Percentiles rank a stretch among this genome's conserved stretches.
These are phyloP conservation scores for Samsoniella hepiali DNA, from an alignment of 2,329 filamentous ascomycete species.

Conservation along the genomic window DNA sequence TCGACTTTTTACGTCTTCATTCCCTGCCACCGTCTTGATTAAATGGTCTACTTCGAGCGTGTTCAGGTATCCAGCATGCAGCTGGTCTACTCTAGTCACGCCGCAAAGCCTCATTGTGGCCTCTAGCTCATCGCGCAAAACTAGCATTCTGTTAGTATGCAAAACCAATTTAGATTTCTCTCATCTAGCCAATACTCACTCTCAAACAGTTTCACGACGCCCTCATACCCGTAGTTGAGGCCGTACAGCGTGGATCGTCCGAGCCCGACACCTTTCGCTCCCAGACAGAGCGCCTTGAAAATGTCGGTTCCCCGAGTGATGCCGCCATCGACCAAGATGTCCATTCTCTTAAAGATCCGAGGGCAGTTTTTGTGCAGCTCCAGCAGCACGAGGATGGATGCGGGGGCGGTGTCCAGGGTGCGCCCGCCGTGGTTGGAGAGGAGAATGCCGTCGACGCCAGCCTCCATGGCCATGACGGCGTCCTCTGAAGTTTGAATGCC, in stretches of 20 bases:
- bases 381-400: slow-evolving; percentile 57
- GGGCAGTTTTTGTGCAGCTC: slow-evolving; percentile 62
- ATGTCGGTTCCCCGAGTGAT: slow-evolving; percentile 64
- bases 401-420: slow-evolving; percentile 46
- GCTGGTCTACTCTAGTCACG: slow-evolving; percentile 56
- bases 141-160: slow-evolving; percentile 11
- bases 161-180: not conserved
- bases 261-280: slow-evolving; percentile 61
- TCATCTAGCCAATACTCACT: slow-evolving; percentile 37
- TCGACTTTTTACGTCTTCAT: no score
- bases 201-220: slow-evolving; percentile 51
- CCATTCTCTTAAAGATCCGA: slow-evolving; percentile 55
- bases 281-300: slow-evolving; percentile 63
- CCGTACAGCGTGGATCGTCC: slow-evolving; percentile 60
- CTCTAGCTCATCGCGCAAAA: slow-evolving; percentile 57
- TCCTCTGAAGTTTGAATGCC: slow-evolving; percentile 67
- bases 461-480: slow-evolving; percentile 56
- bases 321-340: slow-evolving; percentile 64
- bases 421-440: slow-evolving; percentile 69
- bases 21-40: slow-evolving; percentile 8
- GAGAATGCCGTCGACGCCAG: slow-evolving; percentile 64
- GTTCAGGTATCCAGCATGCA: slow-evolving; percentile 60
- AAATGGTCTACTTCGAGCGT: slow-evolving; percentile 47
- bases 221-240: slow-evolving; percentile 58
- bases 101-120: slow-evolving; percentile 66